phyloP scores from a whole-genome alignment of 306 rosid genomes.

The Lathyrus aphaca region DNA sequence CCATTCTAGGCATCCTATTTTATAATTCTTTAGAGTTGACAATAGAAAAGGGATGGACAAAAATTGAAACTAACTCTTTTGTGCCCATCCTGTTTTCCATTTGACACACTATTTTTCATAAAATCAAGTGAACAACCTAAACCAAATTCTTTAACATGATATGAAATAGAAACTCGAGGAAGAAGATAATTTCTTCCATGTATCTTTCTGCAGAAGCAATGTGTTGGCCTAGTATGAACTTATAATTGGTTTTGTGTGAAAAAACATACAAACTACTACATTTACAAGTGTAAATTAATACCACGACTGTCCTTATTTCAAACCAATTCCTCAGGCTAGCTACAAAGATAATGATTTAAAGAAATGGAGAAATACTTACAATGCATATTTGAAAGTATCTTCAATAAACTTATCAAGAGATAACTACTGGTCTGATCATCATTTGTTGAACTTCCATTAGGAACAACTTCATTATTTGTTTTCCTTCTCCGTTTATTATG shows the following conservation, averaged over 20 bases:
- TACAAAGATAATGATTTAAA: constrained; percentile 8
- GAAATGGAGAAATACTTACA: constrained; percentile 39
- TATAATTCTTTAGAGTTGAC: too few relatives aligned
- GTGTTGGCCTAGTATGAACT: too few relatives aligned
- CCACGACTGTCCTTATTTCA: constrained; percentile 18
- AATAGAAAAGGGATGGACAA: too few relatives aligned
- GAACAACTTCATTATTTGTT: constrained; percentile 47
- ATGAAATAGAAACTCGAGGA: too few relatives aligned
- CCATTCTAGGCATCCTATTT: too few relatives aligned
- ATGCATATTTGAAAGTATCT: constrained; percentile 52
- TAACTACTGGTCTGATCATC: constrained; percentile 56
- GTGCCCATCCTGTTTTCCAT: too few relatives aligned
- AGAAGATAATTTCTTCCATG: too few relatives aligned
- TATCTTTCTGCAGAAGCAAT: too few relatives aligned
- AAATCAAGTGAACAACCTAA: too few relatives aligned
- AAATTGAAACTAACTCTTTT: too few relatives aligned
- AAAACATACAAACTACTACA: constrained; percentile 8
- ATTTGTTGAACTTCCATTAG: constrained; percentile 43
- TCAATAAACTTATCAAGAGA: constrained; percentile 49
- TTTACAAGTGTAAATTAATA: constrained; percentile 13
- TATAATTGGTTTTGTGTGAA: background rate
- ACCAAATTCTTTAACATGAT: too few relatives aligned
- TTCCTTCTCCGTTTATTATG: constrained; percentile 59
- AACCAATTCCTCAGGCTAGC: constrained; percentile 9
- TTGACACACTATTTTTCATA: too few relatives aligned